phyloP scores from a whole-genome alignment of 371 early-diverging fungal genomes.

The Lichtheimia ramosa region DNA sequence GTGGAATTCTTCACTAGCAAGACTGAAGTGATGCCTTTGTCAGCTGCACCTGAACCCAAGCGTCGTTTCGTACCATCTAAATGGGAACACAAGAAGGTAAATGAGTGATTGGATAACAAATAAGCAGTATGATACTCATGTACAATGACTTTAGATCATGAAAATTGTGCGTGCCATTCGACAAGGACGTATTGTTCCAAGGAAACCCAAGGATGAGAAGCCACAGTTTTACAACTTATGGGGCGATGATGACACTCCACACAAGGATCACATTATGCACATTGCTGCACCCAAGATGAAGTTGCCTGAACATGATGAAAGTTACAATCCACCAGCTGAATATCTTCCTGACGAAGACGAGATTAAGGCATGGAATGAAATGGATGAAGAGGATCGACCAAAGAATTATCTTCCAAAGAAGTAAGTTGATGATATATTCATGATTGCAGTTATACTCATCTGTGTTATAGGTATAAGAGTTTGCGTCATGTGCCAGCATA shows the following conservation, averaged over 20 bases:
- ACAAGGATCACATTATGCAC: slow-evolving; percentile 73
- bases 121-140: not conserved
- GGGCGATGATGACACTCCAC: slow-evolving; percentile 67
- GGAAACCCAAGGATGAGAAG: slow-evolving; percentile 61
- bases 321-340: slow-evolving; percentile 98
- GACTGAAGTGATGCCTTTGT: slow-evolving; percentile 76
- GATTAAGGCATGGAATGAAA: slow-evolving; percentile 70
- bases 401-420: slow-evolving; percentile 87
- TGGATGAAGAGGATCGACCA: slow-evolving; percentile 80
- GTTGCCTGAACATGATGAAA: slow-evolving; percentile 90
- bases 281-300: slow-evolving; percentile 91
- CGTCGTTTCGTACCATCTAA: slow-evolving; percentile 93
- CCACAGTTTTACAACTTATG: slow-evolving; percentile 87
- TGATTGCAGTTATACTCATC: not conserved
- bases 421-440: not conserved
- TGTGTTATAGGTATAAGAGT: slow-evolving; percentile 41
- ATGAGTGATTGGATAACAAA: too few species aligned
- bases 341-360: slow-evolving; percentile 87
- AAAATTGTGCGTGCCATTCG: slow-evolving; percentile 95
- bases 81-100: slow-evolving; percentile 82
- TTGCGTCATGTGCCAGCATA: slow-evolving; percentile 91
- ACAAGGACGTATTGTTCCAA: slow-evolving; percentile 78
- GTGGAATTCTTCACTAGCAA: slow-evolving; percentile 94
- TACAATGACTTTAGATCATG: slow-evolving; percentile 62
- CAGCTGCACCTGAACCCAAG: slow-evolving; percentile 91